These are phyloP conservation scores for Pseudomonodictys pantanalensis DNA, from an alignment of 495 filamentous ascomycete species.

Conservation along the genomic window DNA sequence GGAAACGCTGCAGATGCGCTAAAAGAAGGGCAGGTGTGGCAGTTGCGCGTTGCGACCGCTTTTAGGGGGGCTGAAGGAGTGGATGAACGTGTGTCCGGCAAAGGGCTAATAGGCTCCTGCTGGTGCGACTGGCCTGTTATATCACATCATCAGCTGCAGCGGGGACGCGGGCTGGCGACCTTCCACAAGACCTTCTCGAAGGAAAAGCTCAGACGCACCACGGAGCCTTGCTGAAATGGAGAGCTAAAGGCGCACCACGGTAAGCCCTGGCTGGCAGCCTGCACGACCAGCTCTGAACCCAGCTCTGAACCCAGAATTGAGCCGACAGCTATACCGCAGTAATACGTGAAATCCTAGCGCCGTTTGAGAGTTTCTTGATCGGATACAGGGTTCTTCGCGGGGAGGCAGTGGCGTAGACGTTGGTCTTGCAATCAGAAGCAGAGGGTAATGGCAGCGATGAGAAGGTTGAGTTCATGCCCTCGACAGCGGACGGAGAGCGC, in stretches of 20 bases:
- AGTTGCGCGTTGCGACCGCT: not conserved
- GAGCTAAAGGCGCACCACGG: conserved; percentile 1
- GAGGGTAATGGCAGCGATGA: no score
- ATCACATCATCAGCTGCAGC: conserved; percentile 29
- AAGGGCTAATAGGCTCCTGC: conserved; percentile 3
- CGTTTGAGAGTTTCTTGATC: conserved; percentile 7
- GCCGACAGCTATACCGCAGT: conserved; percentile 9
- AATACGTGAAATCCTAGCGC: conserved; percentile 5
- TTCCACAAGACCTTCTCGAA: conserved; percentile 20
- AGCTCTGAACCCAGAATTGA: conserved; percentile 15
- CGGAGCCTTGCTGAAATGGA: no score
- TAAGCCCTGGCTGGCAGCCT: conserved; percentile 11
- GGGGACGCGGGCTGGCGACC: conserved; percentile 21
- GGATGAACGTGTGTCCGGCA: not conserved
- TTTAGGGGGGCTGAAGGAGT: conserved; percentile 3
- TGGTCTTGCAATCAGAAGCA: no score
- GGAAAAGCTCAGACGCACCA: no score
- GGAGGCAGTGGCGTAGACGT: not conserved
- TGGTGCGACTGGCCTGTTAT: conserved; percentile 25
- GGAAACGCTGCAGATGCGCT: not conserved
- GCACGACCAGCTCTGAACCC: no score
- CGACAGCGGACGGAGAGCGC: no score
- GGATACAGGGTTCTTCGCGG: not conserved
- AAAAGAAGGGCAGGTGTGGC: not conserved
- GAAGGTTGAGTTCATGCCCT: no score